These are phyloP conservation scores for Chalciporus chontae DNA, from an alignment of 768 basidiomycete species.

Conservation along the genomic window DNA sequence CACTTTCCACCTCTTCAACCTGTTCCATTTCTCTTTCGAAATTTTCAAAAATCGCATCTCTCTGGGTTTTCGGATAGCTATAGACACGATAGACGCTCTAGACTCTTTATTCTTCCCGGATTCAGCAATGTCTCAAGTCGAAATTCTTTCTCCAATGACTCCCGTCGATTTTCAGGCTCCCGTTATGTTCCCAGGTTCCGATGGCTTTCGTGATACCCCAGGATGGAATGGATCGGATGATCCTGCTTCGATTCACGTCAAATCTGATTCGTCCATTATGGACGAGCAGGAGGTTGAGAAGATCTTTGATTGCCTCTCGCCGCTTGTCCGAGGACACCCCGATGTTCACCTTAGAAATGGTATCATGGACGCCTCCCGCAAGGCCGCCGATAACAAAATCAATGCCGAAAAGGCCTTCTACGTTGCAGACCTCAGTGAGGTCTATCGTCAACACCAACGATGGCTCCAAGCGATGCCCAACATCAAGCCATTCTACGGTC, in stretches of 20 bases:
- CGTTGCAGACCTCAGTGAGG: constrained; percentile 87
- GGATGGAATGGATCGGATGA: constrained; percentile 9
- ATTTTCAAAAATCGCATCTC: constrained; percentile 22
- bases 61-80: constrained; percentile 6
- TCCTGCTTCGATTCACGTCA: constrained; percentile 35
- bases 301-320: constrained; percentile 62
- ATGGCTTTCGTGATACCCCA: constrained; percentile 22
- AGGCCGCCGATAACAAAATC: constrained; percentile 48
- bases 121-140: constrained; percentile 55
- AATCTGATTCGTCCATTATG: constrained; percentile 41
- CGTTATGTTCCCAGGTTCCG: constrained; percentile 29
- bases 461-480: constrained; percentile 78
- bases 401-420: constrained; percentile 95
- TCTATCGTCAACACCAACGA: constrained; percentile 79
- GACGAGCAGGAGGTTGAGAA: constrained; percentile 36
- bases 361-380: constrained; percentile 61
- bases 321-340: constrained; percentile 64
- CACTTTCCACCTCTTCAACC: background rate
- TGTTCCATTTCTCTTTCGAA: background rate
- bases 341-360: constrained; percentile 73
- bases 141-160: constrained; percentile 38
- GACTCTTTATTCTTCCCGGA: constrained; percentile 15
- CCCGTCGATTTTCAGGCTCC: constrained; percentile 29
- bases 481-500: constrained; percentile 94
- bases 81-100: constrained; percentile 22